phyloP scores from a whole-genome alignment of 2,329 filamentous ascomycete species.

The Neocatenulostroma microsporum region DNA sequence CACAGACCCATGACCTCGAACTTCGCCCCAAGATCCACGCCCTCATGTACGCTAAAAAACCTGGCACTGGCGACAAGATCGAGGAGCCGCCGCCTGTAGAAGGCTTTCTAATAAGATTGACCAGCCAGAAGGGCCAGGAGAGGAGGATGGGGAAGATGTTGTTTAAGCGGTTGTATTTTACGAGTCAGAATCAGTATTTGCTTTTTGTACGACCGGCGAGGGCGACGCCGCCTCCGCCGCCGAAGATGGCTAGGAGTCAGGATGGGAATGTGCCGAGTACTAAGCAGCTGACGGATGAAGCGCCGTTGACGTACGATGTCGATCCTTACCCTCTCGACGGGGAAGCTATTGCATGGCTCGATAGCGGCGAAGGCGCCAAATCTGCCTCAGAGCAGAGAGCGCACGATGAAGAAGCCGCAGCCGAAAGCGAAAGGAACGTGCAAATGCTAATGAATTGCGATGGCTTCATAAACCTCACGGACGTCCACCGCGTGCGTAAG shows the following conservation, averaged over 20 bases:
- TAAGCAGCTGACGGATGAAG: conserved; percentile 47
- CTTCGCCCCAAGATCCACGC: conserved; percentile 57
- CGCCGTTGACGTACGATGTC: conserved; percentile 55
- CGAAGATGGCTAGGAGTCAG: conserved; percentile 41
- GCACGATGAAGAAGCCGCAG: conserved; percentile 52
- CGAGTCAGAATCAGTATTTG: conserved; percentile 55
- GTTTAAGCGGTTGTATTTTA: conserved; percentile 59
- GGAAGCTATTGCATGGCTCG: conserved; percentile 52
- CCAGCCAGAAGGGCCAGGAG: conserved; percentile 54
- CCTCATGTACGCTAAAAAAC: conserved; percentile 53
- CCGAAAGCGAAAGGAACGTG: conserved; percentile 51
- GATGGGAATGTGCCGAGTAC: conserved; percentile 46
- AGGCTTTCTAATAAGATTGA: conserved; percentile 58
- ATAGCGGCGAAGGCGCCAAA: conserved; percentile 27
- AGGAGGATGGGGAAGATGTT: conserved; percentile 53
- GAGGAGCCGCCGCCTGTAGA: conserved; percentile 57
- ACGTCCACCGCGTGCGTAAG: conserved; percentile 50
- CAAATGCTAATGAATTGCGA: conserved; percentile 54
- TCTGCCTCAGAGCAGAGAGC: conserved; percentile 37
- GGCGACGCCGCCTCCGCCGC: conserved; percentile 50
- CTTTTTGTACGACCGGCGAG: conserved; percentile 55
- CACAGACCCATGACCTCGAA: conserved; percentile 58
- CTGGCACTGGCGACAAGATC: conserved; percentile 38
- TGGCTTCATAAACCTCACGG: conserved; percentile 55
- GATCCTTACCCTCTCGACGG: conserved; percentile 50